A percentile compares a stretch with the other conserved stretches of the same genome.
Evolutionary conservation across 2,329 filamentous ascomycete genomes (phyloP).

Genomic region (Penicillium sp.): DNA sequence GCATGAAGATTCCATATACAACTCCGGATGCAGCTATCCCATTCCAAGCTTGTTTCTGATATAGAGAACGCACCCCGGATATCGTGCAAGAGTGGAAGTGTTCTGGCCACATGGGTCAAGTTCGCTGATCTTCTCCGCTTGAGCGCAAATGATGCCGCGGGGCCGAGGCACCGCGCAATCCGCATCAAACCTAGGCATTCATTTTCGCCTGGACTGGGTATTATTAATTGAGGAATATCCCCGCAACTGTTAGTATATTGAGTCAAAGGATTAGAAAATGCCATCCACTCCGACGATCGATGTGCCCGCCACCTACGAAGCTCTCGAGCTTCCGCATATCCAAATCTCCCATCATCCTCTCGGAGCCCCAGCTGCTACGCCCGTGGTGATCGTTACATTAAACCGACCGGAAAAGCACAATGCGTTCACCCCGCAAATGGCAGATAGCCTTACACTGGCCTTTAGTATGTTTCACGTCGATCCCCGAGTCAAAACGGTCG

Average conservation of each 20-base stretch:
- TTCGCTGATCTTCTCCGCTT: neutral
- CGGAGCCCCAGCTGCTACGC: constrained; percentile 54
- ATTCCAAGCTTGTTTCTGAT: too few relatives aligned
- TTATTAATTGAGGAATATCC: neutral
- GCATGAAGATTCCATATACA: too few relatives aligned
- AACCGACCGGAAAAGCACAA: constrained; percentile 66
- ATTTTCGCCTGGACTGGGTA: neutral
- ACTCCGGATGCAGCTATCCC: too few relatives aligned
- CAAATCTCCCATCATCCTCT: constrained; percentile 30
- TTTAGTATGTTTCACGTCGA: constrained; percentile 54
- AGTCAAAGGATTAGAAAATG: neutral
- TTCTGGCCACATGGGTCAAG: neutral
- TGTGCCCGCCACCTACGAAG: constrained; percentile 37
- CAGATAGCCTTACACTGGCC: constrained; percentile 57
- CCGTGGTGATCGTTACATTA: constrained; percentile 62
- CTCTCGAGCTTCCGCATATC: constrained; percentile 33
- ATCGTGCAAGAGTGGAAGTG: neutral
- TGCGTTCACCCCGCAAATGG: constrained; percentile 64
- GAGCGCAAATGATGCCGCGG: neutral
- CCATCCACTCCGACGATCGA: constrained; percentile 7
- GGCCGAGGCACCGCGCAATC: neutral
- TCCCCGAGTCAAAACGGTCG: constrained; percentile 54
- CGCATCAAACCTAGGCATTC: neutral
- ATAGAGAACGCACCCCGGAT: too few relatives aligned
- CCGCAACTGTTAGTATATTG: neutral